Evolutionary conservation across 148 eudicot genomes (phyloP).

Genomic region (Amaranthus cruentus): DNA sequence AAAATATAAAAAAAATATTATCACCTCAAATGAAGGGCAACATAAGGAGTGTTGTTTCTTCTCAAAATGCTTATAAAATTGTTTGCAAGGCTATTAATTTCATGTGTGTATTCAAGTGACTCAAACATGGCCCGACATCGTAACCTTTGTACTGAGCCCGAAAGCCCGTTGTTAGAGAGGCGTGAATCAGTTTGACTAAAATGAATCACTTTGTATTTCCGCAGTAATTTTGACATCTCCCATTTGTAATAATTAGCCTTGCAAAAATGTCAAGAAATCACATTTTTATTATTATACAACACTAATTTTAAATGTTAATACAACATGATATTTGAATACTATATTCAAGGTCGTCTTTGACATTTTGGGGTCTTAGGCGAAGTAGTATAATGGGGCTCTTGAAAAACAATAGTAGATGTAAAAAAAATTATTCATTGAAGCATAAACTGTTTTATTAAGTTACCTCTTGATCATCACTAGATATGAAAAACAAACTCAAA

Average conservation of each 20-base stretch:
- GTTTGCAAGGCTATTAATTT: conserved; percentile 48
- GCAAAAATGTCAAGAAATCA: not conserved
- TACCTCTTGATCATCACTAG: no score
- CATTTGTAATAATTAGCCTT: conserved; percentile 21
- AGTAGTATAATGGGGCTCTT: no score
- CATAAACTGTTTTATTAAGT: no score
- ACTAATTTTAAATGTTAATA: no score
- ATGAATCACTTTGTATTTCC: conserved; percentile 5
- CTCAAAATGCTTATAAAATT: conserved; percentile 39
- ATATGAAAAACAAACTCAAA: no score
- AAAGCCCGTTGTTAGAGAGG: conserved; percentile 59
- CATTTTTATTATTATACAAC: no score
- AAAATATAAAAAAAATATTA: not conserved
- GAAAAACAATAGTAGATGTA: no score
- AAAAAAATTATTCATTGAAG: no score
- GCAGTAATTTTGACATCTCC: conserved; percentile 16
- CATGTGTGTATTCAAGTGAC: conserved; percentile 48
- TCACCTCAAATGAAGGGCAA: conserved; percentile 76
- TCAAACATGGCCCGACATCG: conserved; percentile 62
- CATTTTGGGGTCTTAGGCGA: no score
- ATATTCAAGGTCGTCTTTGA: no score
- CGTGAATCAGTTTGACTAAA: conserved; percentile 41
- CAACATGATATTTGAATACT: no score
- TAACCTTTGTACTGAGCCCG: conserved; percentile 49
- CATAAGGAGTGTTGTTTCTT: conserved; percentile 33